These are phyloP conservation scores for Mortierella sp. DNA, from an alignment of 371 early-diverging fungal genomes.

Conservation along the genomic window DNA sequence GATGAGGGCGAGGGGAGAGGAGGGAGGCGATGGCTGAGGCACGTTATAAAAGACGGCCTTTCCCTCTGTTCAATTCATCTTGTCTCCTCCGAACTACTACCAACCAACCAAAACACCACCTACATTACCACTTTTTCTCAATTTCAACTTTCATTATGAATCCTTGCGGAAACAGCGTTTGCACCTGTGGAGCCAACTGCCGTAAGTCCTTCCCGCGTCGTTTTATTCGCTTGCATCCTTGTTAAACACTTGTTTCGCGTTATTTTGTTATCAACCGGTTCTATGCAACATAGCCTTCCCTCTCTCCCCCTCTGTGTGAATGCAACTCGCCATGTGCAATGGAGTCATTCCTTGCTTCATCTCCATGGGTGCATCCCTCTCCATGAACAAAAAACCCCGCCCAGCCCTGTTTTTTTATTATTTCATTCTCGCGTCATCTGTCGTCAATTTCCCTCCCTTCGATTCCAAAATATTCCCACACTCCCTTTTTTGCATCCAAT, in stretches of 20 bases:
- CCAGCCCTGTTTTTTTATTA: too few relatives aligned
- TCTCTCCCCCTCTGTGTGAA: too few relatives aligned
- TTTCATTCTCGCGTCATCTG: conserved; percentile 30
- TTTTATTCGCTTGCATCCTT: neutral
- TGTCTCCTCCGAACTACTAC: neutral
- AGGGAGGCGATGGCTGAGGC: neutral
- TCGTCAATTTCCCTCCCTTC: conserved; percentile 14
- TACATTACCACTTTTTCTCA: neutral
- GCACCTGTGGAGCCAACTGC: conserved; percentile 45
- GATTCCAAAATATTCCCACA: neutral
- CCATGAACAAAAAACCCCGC: too few relatives aligned
- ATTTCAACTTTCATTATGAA: conserved; percentile 20
- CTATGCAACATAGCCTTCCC: too few relatives aligned
- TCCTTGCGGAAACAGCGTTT: conserved; percentile 44
- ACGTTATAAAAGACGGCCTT: neutral
- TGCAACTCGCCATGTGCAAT: too few relatives aligned
- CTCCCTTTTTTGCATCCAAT: neutral
- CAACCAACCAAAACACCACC: neutral
- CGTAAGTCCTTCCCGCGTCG: conserved; percentile 16
- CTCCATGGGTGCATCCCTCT: too few relatives aligned
- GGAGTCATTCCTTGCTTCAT: neutral
- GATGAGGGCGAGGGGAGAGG: neutral
- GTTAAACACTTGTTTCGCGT: too few relatives aligned
- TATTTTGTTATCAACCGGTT: too few relatives aligned
- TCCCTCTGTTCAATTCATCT: neutral